Evolutionary conservation across 345 rosid genomes (phyloP), one percentile per base, ranked within the genome.

Genomic region (Triadica sebifera): DNA sequence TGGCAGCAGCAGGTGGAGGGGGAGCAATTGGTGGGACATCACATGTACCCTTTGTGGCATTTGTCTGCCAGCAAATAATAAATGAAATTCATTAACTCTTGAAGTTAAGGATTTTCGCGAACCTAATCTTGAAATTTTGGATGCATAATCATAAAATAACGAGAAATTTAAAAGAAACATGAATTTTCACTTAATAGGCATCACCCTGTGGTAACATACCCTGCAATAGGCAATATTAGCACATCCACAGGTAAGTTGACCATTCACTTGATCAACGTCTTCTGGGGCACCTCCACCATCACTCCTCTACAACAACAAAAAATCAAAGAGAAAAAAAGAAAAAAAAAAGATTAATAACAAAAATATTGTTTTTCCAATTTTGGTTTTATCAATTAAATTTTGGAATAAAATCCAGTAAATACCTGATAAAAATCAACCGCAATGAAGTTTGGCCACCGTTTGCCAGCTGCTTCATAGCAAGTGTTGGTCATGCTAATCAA

Each of bases 371-470:
- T 39, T 15, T 25, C 51, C 9, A 46, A 37, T 15, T 49, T 56
- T 19, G 34, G 37, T 46, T 12, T 22, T 37, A n/a, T 20, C 29
- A 16, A 8, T 38, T 39, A 17, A 2, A 17, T 43, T 17, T 5
- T 72, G 29, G 12, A 34, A 34, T 20, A 1, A 22, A 12, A 25
- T 59, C 47, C 51, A 59, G 4, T 6, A 52, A 55, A 49, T 74
- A 95, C 99, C 99, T 90, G 88, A 79, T 95, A 95, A 79, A 79
- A 91, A 75, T 91, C 99, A 25, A 95, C 98, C 0, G 99, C 89
- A 3, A 95, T 93, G 92, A 93, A 95, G 88, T 95, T 95, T 50
- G 98, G 98, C 99, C 99, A 95, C 47, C 99, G 84, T 73, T 89
- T 84, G 17, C 93, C 93, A 39, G 94, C 84, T 59, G 92, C 96